These are phyloP conservation scores for Aspergillus avenaceus DNA, from an alignment of 495 filamentous ascomycete species.

Conservation along the genomic window DNA sequence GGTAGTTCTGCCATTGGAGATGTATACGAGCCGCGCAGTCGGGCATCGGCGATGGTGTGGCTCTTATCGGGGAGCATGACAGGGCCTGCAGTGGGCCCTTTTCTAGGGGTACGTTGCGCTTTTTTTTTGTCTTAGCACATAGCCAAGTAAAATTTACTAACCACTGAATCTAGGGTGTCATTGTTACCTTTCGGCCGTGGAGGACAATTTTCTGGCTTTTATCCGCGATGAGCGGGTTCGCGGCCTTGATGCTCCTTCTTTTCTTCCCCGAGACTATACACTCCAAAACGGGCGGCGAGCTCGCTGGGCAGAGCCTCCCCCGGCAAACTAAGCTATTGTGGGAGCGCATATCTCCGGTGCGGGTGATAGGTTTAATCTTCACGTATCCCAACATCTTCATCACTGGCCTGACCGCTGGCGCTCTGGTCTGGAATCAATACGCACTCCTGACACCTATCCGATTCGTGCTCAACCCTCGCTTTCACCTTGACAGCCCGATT, in stretches of 20 bases:
- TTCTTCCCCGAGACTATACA: slow-evolving; percentile 69
- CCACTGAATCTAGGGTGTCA: slow-evolving; percentile 44
- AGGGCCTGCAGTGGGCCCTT: slow-evolving; percentile 67
- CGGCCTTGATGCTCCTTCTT: slow-evolving; percentile 55
- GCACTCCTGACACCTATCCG: slow-evolving; percentile 68
- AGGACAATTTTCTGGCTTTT: slow-evolving; percentile 71
- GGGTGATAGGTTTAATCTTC: slow-evolving; percentile 32
- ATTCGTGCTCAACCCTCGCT: slow-evolving; percentile 70
- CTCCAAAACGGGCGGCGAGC: slow-evolving; percentile 51
- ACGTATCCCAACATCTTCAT: slow-evolving; percentile 64
- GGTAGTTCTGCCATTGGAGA: slow-evolving; percentile 63
- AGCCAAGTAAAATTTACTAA: not conserved
- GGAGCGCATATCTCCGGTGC: slow-evolving; percentile 57
- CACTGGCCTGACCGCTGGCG: slow-evolving; percentile 54
- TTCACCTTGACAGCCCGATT: slow-evolving; percentile 61
- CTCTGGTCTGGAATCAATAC: slow-evolving; percentile 72
- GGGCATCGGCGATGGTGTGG: slow-evolving; percentile 66
- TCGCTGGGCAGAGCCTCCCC: slow-evolving; percentile 41
- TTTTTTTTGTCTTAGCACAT: not conserved
- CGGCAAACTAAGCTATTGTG: slow-evolving; percentile 51
- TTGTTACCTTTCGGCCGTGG: slow-evolving; percentile 68
- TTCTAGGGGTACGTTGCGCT: slow-evolving; percentile 41
- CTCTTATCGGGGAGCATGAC: slow-evolving; percentile 66
- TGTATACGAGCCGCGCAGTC: slow-evolving; percentile 59
- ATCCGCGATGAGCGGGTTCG: slow-evolving; percentile 55